These are phyloP conservation scores for Trametes punicea DNA, from an alignment of 768 basidiomycete species.

Conservation along the genomic window DNA sequence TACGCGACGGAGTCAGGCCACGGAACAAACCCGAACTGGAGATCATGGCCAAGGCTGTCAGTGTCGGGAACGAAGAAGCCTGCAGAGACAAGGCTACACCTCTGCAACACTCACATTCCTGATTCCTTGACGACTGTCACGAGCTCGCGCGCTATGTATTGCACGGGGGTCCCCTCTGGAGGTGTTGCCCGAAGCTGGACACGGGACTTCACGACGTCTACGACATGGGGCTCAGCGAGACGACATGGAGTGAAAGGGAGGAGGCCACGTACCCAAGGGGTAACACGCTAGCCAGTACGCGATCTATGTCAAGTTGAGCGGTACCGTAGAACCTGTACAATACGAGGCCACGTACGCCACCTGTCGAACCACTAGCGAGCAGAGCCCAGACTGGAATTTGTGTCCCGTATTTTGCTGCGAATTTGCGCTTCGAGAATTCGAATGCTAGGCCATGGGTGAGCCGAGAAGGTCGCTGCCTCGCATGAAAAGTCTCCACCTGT, in stretches of 20 bases:
- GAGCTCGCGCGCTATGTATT: slow-evolving; percentile 76
- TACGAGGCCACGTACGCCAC: slow-evolving; percentile 54
- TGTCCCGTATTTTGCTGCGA: slow-evolving; percentile 57
- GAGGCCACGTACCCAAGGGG: slow-evolving; percentile 57
- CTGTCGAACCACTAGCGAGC: slow-evolving; percentile 77
- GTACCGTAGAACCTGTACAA: too few relatives aligned
- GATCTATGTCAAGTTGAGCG: slow-evolving; percentile 41
- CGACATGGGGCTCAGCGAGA: not conserved
- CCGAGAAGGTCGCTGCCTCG: not conserved
- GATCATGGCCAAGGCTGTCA: too few relatives aligned
- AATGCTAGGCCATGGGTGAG: slow-evolving; percentile 52
- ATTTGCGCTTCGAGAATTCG: slow-evolving; percentile 83
- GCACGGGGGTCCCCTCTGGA: slow-evolving; percentile 67
- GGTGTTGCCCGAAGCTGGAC: slow-evolving; percentile 77
- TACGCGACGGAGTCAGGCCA: slow-evolving; percentile 74
- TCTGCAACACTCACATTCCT: slow-evolving; percentile 59
- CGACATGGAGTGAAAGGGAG: not conserved
- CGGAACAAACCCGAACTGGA: slow-evolving; percentile 62
- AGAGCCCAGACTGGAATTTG: slow-evolving; percentile 83
- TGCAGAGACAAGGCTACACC: not conserved
- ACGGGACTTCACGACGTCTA: slow-evolving; percentile 90
- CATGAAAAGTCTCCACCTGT: slow-evolving; percentile 39
- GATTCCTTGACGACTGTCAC: slow-evolving; percentile 62
- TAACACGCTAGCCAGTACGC: slow-evolving; percentile 95
- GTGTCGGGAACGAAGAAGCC: not conserved